Evolutionary conservation across 2,329 filamentous ascomycete species (phyloP).

Genomic region (Pestalotiopsis sp.): DNA sequence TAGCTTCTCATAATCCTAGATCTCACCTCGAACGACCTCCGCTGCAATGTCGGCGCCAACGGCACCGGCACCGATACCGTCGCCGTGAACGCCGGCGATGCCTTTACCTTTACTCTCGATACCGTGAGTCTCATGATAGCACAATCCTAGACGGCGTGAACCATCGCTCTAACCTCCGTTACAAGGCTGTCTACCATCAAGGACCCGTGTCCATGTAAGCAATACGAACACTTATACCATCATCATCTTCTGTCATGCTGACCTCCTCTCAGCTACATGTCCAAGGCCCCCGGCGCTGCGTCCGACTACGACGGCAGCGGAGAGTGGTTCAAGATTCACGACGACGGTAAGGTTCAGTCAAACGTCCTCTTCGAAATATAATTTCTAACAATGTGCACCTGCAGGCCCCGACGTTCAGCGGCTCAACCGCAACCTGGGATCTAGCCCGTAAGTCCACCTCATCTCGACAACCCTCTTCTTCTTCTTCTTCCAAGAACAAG

Average conservation of each 20-base stretch:
- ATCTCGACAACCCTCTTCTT: background rate
- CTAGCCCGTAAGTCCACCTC: slow-evolving; percentile 30
- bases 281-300: slow-evolving; percentile 39
- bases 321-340: slow-evolving; percentile 46
- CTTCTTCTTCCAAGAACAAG: background rate
- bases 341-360: slow-evolving; percentile 30
- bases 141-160: background rate
- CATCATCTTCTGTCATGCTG: background rate
- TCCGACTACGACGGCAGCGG: slow-evolving; percentile 41
- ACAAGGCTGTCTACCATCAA: slow-evolving; percentile 44
- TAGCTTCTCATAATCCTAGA: slow-evolving; percentile 27
- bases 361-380: background rate
- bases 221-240: too few relatives aligned
- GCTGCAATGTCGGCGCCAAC: slow-evolving; percentile 43
- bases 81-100: slow-evolving; percentile 38
- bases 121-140: slow-evolving; percentile 22
- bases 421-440: slow-evolving; percentile 35
- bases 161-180: background rate
- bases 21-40: slow-evolving; percentile 41
- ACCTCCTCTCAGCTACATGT: slow-evolving; percentile 37
- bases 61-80: slow-evolving; percentile 37
- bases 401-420: slow-evolving; percentile 36
- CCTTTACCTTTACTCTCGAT: slow-evolving; percentile 42
- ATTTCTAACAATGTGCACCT: slow-evolving; percentile 2
- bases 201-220: slow-evolving; percentile 41